Percentiles rank a stretch among this genome's conserved stretches.
These are phyloP conservation scores for Penicillium ucsense DNA, from an alignment of 495 filamentous ascomycete genomes.

Conservation along the genomic window DNA sequence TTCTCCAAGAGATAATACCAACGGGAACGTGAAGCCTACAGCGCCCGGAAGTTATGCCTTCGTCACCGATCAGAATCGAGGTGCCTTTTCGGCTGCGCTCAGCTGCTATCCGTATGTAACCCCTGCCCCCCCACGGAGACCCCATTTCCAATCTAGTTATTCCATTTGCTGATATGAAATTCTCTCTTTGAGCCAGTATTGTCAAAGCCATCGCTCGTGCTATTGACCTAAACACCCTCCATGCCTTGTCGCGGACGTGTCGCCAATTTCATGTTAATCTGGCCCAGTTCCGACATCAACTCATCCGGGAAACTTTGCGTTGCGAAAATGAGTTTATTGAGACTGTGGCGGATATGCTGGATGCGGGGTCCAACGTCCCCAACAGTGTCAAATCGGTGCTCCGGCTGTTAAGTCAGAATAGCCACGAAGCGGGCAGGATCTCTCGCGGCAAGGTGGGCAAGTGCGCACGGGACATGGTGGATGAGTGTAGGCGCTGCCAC, in stretches of 20 bases:
- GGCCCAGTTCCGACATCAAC: constrained; percentile 60
- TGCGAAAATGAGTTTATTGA: constrained; percentile 60
- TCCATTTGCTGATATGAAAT: no score
- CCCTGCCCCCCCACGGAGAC: not conserved
- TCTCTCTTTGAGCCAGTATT: constrained; percentile 35
- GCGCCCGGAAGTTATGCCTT: not conserved
- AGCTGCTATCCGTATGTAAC: constrained; percentile 78
- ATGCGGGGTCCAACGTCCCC: constrained; percentile 22
- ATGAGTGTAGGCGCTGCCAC: constrained; percentile 67
- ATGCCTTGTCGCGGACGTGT: constrained; percentile 70
- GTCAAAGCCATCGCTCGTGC: constrained; percentile 60
- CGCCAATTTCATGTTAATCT: constrained; percentile 67
- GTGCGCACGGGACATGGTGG: constrained; percentile 80
- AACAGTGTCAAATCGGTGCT: constrained; percentile 30
- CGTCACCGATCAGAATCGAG: constrained; percentile 48
- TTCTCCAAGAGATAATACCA: no score
- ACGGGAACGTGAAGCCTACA: no score
- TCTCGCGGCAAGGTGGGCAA: constrained; percentile 56
- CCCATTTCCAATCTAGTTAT: no score
- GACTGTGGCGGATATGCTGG: constrained; percentile 30
- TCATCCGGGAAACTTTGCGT: constrained; percentile 63
- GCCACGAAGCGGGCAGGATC: constrained; percentile 27
- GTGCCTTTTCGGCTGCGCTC: constrained; percentile 65
- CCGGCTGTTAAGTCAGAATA: constrained; percentile 23
- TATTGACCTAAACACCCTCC: constrained; percentile 77